A percentile compares a stretch with the other conserved stretches of the same genome.
These are phyloP conservation scores for Cicer pinnatifidum DNA, from an alignment of 306 rosid species.

Conservation along the genomic window DNA sequence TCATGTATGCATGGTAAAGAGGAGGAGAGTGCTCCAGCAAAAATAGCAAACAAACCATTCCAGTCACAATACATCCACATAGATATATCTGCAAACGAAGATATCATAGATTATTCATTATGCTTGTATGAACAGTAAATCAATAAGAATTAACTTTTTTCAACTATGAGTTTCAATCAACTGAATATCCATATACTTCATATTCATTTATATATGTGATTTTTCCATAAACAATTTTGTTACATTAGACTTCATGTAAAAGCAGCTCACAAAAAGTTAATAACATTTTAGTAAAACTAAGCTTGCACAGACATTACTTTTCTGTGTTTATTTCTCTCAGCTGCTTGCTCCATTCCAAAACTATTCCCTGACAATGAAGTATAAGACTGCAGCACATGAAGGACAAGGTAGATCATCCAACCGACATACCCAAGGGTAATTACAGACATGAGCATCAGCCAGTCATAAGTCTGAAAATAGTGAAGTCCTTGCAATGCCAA, in stretches of 20 bases:
- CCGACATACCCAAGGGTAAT: conserved; percentile 85
- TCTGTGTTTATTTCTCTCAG: conserved; percentile 55
- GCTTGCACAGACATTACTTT: conserved; percentile 69
- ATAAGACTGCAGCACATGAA: conserved; percentile 87
- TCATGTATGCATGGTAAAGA: conserved; percentile 76
- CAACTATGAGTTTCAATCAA: conserved; percentile 40
- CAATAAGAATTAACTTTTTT: conserved; percentile 5
- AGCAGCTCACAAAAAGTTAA: conserved; percentile 38
- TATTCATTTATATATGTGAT: background rate
- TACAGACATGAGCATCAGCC: conserved; percentile 89
- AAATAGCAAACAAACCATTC: conserved; percentile 60
- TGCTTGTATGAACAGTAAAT: conserved; percentile 11
- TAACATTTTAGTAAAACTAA: conserved; percentile 44
- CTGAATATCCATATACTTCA: conserved; percentile 11
- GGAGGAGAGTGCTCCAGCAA: conserved; percentile 85
- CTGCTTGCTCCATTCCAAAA: conserved; percentile 56
- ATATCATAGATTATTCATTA: conserved; percentile 29
- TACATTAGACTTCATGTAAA: conserved; percentile 30
- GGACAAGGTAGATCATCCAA: conserved; percentile 84
- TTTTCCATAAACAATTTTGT: conserved; percentile 20
- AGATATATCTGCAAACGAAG: conserved; percentile 65
- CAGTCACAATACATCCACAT: conserved; percentile 66
- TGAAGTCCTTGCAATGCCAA: conserved; percentile 87
- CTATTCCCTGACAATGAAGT: conserved; percentile 65
- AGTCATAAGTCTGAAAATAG: conserved; percentile 92